Base-by-base conservation (phyloP, 2,329 filamentous ascomycete genomes). In the Paracamarosporium sp. region DNA sequence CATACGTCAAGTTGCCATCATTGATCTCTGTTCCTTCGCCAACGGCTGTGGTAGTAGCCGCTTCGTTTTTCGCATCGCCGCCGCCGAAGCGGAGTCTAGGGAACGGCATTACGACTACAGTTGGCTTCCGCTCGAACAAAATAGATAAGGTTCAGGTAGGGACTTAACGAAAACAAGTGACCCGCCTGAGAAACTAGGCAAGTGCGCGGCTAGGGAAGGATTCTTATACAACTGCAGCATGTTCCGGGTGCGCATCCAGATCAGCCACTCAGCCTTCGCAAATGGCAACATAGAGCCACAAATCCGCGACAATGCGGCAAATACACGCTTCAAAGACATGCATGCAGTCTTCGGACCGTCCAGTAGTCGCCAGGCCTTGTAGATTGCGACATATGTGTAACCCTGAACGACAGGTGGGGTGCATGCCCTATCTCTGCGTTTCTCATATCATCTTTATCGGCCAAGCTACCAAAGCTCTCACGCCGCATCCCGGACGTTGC, bases 1-100 rank as follows among this genome's bases (percentile, higher is more conserved):
- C 76, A 58, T 79, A 83, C 9, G 79, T 74, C 15, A 82, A 71
- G 51, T 76, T 74, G 3, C 81, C 80, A 56, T 79, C 76, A 3
- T 59, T 63, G 33, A 73, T 43, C n/a, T 63, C 61, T 11, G 38
- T 55, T 30, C 45, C 52, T 33, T 56, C 30, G 17, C n/a, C 44
- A 27, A 52, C 24, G 1, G 24, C 24, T n/a, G 50, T 52, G 13
- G 36, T 41, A 28, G 36, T 41, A 6, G 50, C 28, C 1, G 12
- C 15, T 25, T 43, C 36, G 11, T 17, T n/a, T 17, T 52, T 52
- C 20, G 46, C 36, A 22, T 20, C 25, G n/a, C 44, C 47, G 13
- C 47, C 47, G 15, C 47, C 31, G 35, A 50, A 41, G 12, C 47
- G 50, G 24, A 31, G 43, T 11, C 50, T 27, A 8, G 28, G 38